Evolutionary conservation across 257 asterid genomes (phyloP).

Genomic region (Galeopsis tetrahit): DNA sequence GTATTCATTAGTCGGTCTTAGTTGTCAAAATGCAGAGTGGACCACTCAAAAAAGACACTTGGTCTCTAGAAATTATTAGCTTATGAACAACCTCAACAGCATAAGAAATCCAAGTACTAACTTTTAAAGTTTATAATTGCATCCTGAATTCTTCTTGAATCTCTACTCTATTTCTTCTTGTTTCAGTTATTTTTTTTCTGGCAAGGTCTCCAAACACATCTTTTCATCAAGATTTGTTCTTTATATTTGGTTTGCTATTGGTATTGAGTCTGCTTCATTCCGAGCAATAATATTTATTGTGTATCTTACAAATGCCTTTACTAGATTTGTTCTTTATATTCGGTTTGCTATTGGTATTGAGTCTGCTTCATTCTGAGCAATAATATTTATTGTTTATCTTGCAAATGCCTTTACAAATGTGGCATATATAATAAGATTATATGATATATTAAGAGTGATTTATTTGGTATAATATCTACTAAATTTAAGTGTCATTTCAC

Average conservation of each 20-base stretch:
- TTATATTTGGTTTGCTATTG: neutral
- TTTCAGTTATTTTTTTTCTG: neutral
- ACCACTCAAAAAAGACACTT: neutral
- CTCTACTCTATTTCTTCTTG: neutral
- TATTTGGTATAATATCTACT: slow-evolving; percentile 5
- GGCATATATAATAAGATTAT: neutral
- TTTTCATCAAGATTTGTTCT: neutral
- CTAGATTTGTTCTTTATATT: neutral
- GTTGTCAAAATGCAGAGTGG: neutral
- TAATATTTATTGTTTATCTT: neutral
- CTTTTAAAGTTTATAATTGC: neutral
- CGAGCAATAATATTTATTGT: neutral
- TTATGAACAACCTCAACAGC: neutral
- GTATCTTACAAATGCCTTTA: slow-evolving; percentile 1
- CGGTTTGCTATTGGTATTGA: neutral
- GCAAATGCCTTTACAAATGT: slow-evolving; percentile 3
- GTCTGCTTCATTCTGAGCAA: neutral
- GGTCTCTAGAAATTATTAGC: slow-evolving; percentile 1
- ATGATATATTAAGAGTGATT: neutral
- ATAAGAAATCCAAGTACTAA: neutral
- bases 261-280: neutral
- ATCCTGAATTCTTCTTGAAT: slow-evolving; percentile 4
- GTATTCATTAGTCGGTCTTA: slow-evolving; percentile 2
- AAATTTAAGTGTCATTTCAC: neutral
- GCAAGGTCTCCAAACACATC: neutral